Evolutionary conservation across 1,139 yeast genomes (phyloP).

Genomic region (Candida sanyaensis): DNA sequence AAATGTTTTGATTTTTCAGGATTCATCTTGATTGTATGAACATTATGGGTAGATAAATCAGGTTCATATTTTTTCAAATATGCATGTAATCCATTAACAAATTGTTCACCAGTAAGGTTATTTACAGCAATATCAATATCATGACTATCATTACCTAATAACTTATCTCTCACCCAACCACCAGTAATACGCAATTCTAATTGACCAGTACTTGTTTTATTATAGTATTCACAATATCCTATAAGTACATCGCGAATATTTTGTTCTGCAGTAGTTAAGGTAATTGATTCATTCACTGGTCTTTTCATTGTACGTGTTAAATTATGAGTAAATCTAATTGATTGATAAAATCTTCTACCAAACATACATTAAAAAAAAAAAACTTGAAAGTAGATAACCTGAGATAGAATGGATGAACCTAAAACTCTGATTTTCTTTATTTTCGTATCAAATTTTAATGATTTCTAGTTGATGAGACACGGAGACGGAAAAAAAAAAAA

Average conservation of each 20-base stretch:
- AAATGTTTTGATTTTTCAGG: conserved; percentile 95
- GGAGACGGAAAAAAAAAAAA: no score
- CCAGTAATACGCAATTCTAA: conserved; percentile 83
- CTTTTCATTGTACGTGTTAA: conserved; percentile 20
- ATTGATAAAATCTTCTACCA: neutral
- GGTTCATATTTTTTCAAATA: conserved; percentile 52
- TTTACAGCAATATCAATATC: conserved; percentile 94
- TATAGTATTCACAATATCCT: conserved; percentile 42
- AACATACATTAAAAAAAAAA: conserved; percentile 1
- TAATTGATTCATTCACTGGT: conserved; percentile 24
- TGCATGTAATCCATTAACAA: conserved; percentile 65
- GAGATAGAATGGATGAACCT: conserved; percentile 5
- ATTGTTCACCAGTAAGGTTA: conserved; percentile 78
- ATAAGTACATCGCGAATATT: conserved; percentile 48
- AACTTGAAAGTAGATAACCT: neutral
- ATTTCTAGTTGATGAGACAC: no score
- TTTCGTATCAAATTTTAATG: no score
- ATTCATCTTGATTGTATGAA: conserved; percentile 85
- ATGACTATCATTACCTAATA: conserved; percentile 75
- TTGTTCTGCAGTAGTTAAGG: conserved; percentile 48
- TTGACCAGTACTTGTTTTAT: conserved; percentile 18
- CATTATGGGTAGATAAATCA: conserved; percentile 44
- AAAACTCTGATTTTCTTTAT: neutral
- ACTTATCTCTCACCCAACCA: conserved; percentile 98
- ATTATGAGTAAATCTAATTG: conserved; percentile 1